Evolutionary conservation across 352 stramenopile species (phyloP), one percentile per base, ranked within the genome.

Genomic region (Phytophthora melonis): DNA sequence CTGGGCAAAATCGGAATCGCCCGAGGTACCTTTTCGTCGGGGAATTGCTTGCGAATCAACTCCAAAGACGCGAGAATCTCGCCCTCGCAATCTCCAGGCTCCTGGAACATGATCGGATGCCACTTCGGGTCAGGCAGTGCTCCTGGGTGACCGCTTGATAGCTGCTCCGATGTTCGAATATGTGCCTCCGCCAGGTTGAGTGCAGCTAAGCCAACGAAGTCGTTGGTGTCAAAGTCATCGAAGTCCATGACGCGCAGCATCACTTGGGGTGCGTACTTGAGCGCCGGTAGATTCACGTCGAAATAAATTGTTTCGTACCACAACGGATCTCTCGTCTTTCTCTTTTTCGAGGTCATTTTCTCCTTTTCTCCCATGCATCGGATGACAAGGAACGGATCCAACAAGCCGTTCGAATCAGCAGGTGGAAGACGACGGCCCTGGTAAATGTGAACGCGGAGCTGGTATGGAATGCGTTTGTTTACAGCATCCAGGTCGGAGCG

Each of bases 261-360:
- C 13, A 96, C 86, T 58, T 94, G 87, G 21, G 89, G 89, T 3
- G 86, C 86, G 63, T 93, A 96, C 52, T 91, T 85, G 3, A 92
- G 74, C 10, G 89, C 85, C 4, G 89, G 89, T 32, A 97, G 66
- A 49, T 94, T 93, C 21, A 96, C 88, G 53, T 97, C 87, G 41
- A 96, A 97, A 75, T 92, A 90, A 14, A 96, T 62, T 5, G 89
- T 97, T 70, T 97, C 85, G 77, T 97, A 97, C 75, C 81, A 97
- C n/a, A 92, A 66, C 13, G 91, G 90, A 66, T 97, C 88, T 62
- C 86, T 68, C 2, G 90, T 97, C 69, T 90, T 91, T 62, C 84
- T 87, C 75, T 95, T 93, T 19, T 86, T 83, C 11, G 82, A 83
- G 0, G 88, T 93, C 56, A 88, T 68, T 61, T 94, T 93, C 1